A percentile compares a stretch with the other conserved stretches of the same genome.
Evolutionary conservation across 31 red algal genomes (phyloP).

Genomic region (Porphyra umbilicalis): DNA sequence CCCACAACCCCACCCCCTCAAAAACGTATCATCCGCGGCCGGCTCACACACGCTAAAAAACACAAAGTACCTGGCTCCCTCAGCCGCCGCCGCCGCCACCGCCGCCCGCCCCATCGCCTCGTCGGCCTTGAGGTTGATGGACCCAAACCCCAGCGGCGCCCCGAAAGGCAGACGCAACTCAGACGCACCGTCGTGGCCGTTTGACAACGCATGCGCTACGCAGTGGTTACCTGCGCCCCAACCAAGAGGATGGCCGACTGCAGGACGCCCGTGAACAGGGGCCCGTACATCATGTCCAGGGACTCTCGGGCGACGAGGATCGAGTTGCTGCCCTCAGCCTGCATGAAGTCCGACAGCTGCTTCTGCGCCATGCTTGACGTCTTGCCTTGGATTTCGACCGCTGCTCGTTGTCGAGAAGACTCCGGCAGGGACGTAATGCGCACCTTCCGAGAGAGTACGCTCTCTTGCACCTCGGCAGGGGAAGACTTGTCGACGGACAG

Average conservation of each 20-base stretch:
- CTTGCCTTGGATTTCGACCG: background rate
- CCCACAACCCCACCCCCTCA: background rate
- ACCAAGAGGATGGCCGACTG: background rate
- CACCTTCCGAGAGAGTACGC: background rate
- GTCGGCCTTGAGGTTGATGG: too few relatives aligned
- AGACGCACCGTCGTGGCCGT: too few relatives aligned
- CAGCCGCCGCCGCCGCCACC: background rate
- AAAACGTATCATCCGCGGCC: background rate
- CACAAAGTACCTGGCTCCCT: background rate
- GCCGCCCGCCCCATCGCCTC: background rate
- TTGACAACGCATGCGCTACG: too few relatives aligned
- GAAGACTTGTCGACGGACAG: background rate
- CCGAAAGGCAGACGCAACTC: too few relatives aligned
- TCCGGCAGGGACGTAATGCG: too few relatives aligned
- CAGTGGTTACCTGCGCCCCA: background rate
- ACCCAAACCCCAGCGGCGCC: too few relatives aligned
- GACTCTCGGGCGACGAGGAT: background rate
- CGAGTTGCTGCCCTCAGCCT: background rate
- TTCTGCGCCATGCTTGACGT: too few relatives aligned
- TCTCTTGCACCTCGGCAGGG: background rate
- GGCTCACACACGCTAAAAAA: background rate
- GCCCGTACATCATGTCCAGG: background rate
- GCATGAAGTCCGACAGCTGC: too few relatives aligned
- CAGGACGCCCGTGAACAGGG: background rate
- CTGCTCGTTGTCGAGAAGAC: too few relatives aligned